Evolutionary conservation across 192 early-diverging fungal genomes (phyloP), one percentile per base, ranked within the genome.

Genomic region (Gamsiella multidivaricata): DNA sequence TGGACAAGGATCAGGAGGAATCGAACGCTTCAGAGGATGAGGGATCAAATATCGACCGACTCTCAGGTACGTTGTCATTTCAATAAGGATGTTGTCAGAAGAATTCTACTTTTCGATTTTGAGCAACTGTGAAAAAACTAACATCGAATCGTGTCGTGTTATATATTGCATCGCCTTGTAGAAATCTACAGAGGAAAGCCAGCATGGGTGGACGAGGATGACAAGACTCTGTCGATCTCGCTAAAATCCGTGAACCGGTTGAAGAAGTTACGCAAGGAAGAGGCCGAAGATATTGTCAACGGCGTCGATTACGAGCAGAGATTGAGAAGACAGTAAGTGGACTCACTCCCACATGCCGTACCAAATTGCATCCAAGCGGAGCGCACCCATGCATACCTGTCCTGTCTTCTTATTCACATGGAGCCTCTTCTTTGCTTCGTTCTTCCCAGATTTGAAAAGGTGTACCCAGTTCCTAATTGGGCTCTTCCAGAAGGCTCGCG

Each of bases 381-480:
- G n/a, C n/a, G n/a, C n/a, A n/a, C n/a, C n/a, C n/a, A n/a, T n/a
- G n/a, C n/a, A n/a, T n/a, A n/a, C n/a, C n/a, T n/a, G n/a, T n/a
- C 36, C 14, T 8, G 39, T 34, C 22, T 61, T 61, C 36, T 53
- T 54, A 54, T 34, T 50, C 20, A 18, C 34, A 34, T 34, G 8
- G 26, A 41, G 53, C 22, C 18, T 32, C 31, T 7, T 31, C 51
- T 49, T 10, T 56, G 46, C 58, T 26, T 52, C 52, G 23, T 26
- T 25, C 25, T 54, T 20, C 18, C 51, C 41, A 91, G 88, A 55
- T 94, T 91, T 81, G 84, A 91, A 55, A 92, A 92, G 67, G 88
- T 97, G 22, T 84, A 97, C 65, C 94, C 95, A 17, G 88, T 84
- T 0, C 96, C 96, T 0, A 85, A 85, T 51, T 98, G 96, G 97